Percentiles rank a stretch among this genome's conserved stretches.
These are phyloP conservation scores for Fusarium sp. DNA, from an alignment of 2,329 filamentous ascomycete species.

Conservation along the genomic window DNA sequence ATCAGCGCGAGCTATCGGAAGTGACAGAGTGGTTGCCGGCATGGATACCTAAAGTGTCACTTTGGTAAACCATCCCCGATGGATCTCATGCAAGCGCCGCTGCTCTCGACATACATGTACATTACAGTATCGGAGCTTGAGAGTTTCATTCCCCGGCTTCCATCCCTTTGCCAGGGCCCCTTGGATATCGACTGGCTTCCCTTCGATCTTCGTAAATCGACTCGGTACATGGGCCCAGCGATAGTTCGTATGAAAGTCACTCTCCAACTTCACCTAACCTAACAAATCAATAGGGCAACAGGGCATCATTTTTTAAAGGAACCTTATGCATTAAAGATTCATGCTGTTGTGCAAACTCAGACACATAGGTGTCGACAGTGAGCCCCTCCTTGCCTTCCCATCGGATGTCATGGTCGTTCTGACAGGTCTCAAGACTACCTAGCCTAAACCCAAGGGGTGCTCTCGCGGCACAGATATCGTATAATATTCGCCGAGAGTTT, in stretches of 20 bases:
- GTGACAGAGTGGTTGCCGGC: slow-evolving; percentile 34
- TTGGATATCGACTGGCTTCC: slow-evolving; percentile 7
- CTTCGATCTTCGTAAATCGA: slow-evolving; percentile 41
- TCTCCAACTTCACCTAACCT: slow-evolving; percentile 11
- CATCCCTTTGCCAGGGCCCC: not conserved
- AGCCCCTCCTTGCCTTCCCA: not conserved
- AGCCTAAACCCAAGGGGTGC: not conserved
- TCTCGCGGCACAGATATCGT: slow-evolving; percentile 11
- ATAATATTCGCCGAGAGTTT: slow-evolving; percentile 28
- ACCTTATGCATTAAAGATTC: slow-evolving; percentile 4
- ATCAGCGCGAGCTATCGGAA: slow-evolving; percentile 36
- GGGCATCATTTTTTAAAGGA: not conserved
- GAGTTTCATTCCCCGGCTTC: slow-evolving; percentile 9
- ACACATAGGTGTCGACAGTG: not conserved
- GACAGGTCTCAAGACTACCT: not conserved
- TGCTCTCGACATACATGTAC: not conserved
- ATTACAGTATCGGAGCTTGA: not conserved
- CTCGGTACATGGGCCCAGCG: slow-evolving; percentile 12
- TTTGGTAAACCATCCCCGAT: slow-evolving; percentile 33
- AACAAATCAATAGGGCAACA: slow-evolving; percentile 10
- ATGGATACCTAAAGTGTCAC: slow-evolving; percentile 27
- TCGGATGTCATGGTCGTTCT: not conserved
- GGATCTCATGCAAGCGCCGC: slow-evolving; percentile 37
- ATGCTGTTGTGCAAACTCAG: not conserved
- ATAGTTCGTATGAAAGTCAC: not conserved